A percentile compares a stretch with the other conserved stretches of the same genome.
Conservation (phyloP, 2,329 filamentous ascomycete genomes). For the Cercospora sp. region DNA sequence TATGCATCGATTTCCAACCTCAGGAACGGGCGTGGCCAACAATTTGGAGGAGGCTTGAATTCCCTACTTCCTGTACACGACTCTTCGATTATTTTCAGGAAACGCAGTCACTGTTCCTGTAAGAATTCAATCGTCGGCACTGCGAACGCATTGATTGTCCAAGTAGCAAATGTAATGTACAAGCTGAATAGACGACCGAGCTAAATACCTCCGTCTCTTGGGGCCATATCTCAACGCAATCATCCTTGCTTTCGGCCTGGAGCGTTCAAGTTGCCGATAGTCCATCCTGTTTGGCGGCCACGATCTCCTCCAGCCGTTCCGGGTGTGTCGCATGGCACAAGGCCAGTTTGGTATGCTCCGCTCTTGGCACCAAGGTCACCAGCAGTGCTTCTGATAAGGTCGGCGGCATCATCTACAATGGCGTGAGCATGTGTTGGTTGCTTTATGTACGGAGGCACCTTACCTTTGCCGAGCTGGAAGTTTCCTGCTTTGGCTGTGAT, state of each 20-base stretch:
- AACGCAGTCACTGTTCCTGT: no score
- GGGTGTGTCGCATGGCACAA: constrained; percentile 8
- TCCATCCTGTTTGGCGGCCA: constrained; percentile 7
- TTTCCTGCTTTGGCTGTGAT: constrained; percentile 1
- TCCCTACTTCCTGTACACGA: no score
- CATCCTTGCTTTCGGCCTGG: constrained; percentile 8
- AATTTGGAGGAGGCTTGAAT: no score
- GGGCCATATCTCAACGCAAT: background rate
- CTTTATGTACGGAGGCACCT: background rate
- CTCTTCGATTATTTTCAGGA: no score
- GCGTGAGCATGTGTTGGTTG: background rate
- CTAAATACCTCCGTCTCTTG: no score
- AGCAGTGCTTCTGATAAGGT: background rate
- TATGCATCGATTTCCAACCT: no score
- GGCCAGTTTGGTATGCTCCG: constrained; percentile 9
- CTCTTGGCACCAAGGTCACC: constrained; percentile 1
- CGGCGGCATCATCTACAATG: background rate
- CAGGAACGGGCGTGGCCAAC: no score
- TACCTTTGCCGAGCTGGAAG: constrained; percentile 8
- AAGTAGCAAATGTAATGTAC: no score
- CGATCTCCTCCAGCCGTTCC: constrained; percentile 7
- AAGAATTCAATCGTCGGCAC: no score
- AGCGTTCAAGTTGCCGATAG: constrained; percentile 7
- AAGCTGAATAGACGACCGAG: no score
- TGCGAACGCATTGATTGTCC: no score